Percentiles rank a stretch among this genome's conserved stretches.
These are phyloP conservation scores for Bocquillonia castaneifolia DNA, from an alignment of 441 rosid genomes.

Conservation along the genomic window DNA sequence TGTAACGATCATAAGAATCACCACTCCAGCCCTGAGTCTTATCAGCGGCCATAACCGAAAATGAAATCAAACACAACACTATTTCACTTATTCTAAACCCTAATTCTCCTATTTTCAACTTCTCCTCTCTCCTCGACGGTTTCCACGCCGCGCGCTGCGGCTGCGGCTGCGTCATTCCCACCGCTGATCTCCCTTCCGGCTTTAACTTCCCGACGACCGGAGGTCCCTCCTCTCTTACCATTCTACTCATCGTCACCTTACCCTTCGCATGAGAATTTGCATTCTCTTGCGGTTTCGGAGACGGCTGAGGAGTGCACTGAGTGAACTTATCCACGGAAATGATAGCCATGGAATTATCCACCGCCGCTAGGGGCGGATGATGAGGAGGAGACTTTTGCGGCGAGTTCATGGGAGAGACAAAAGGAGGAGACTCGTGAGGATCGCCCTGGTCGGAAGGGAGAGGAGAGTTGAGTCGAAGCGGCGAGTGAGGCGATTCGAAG, in stretches of 20 bases:
- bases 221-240: constrained; percentile 31
- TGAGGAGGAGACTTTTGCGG: constrained; percentile 39
- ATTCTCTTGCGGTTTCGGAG: constrained; percentile 26
- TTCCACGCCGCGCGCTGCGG: constrained; percentile 27
- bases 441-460: constrained; percentile 65
- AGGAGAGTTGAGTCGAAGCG: constrained; percentile 72
- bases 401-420: constrained; percentile 55
- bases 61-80: constrained; percentile 77
- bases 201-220: constrained; percentile 30
- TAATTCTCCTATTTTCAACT: constrained; percentile 41
- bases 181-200: constrained; percentile 28
- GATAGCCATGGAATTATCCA: constrained; percentile 43
- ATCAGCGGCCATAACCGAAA: constrained; percentile 92
- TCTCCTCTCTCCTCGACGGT: constrained; percentile 34
- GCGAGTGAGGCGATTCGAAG: constrained; percentile 69
- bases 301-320: constrained; percentile 40
- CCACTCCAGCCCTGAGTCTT: constrained; percentile 98
- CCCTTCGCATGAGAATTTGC: constrained; percentile 1
- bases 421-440: constrained; percentile 55
- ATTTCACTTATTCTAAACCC: constrained; percentile 66
- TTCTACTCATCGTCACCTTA: constrained; percentile 30
- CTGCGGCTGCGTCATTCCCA: constrained; percentile 9
- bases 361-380: too few relatives aligned
- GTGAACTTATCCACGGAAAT: constrained; percentile 42
- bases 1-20: constrained; percentile 90